Evolutionary conservation across 768 basidiomycete genomes (phyloP), one percentile per base, ranked within the genome.

Genomic region (Tephrocybe rancida): DNA sequence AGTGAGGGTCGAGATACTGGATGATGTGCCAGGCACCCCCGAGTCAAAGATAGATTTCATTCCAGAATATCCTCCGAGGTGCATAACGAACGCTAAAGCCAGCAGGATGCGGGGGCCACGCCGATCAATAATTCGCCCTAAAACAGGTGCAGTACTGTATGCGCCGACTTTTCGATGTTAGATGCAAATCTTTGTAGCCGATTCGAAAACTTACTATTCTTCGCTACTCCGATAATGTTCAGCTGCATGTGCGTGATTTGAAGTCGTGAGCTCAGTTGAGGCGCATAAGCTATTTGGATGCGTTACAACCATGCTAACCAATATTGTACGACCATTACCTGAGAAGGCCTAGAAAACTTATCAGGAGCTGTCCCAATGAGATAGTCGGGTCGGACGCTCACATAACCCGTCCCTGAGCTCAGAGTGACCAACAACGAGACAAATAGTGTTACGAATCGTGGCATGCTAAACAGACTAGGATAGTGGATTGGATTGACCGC

Each of bases 211-310:
- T 53, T 61, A 92, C 89, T 64, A 61, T 88, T 92, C n/a, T 84
- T 88, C 1, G 86, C 87, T 14, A 88, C 72, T 16, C 84, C 92
- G 16, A 95, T 81, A 30, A 94, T 67, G 60, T 96, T 95, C 29
- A 92, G 74, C 54, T 89, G 83, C 0, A 93, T 95, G 50, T 95
- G 89, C 3, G 82, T 80, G 48, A 95, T 81, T 41, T 79, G 74
- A 16, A 96, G 79, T 34, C 84, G 82, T 18, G 84, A 72, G 1
- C 89, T 90, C 3, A 96, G 80, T 66, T 96, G 93, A 0, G 94
- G 93, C 1, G 89, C 84, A 66, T 95, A 97, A 21, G 92, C 93
- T 86, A 16, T 13, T 18, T 54, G 9, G 29, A n/a, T n/a, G n/a
- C 48, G 25, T 3, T 21, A 22, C 32, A 10, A 18, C 24, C 26